Base-by-base conservation (phyloP, 1,284 basidiomycete genomes). In the Boletus sp. region DNA sequence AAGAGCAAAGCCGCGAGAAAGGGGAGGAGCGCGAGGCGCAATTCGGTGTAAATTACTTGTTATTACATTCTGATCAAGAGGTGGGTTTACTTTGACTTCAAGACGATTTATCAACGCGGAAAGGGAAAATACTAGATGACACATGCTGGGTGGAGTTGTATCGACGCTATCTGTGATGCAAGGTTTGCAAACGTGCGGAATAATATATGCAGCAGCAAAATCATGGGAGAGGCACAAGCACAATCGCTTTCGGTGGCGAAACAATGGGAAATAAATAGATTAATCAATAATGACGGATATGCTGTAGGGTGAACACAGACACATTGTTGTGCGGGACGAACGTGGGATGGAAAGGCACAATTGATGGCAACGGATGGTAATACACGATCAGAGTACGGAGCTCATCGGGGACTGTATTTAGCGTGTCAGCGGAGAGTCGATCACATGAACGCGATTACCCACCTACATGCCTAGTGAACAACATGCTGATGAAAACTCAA, bases 11-110 rank as follows among this genome's bases (percentile, higher is more conserved):
- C 80, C 48, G 85, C 79, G 70, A 87, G 84, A 71, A 89, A 89
- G 71, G 92, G 93, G 10, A 81, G 84, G 67, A 90, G 89, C 69
- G 88, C 85, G 31, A 80, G 91, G 58, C 81, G 91, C 56, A 93
- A 94, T 71, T 93, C 92, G 6, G 82, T 86, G 43, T 86, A 62
- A 27, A 43, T 51, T 44, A 44, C n/a, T 17, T 25, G 17, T 44
- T 50, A 21, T 40, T 33, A 44, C 46, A 48, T 48, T 48, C 27
- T 48, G 46, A 17, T 30, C 46, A 48, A 48, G 46, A 48, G 31
- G 28, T 28, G 11, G 47, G 21, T 31, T 40, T 9, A 27, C 38
- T 63, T 55, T 50, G 21, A 61, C 65, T 66, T 60, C 64, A 63
- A 65, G 55, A 68, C 58, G 52, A 28, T 46, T 62, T 62, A 68